Conservation (phyloP, 768 basidiomycete genomes). For the Xanthoconium stramineum region DNA sequence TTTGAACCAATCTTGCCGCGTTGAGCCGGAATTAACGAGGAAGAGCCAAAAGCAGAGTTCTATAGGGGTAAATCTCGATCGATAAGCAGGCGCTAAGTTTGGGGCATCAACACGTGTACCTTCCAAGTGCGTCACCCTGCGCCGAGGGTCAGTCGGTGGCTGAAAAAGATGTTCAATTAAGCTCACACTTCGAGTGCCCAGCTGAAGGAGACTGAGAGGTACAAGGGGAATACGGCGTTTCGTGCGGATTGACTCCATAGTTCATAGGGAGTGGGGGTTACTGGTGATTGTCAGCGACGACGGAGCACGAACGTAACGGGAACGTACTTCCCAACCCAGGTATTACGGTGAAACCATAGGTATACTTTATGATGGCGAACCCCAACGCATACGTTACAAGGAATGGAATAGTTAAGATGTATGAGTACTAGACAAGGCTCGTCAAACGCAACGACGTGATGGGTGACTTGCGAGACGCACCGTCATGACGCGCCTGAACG, state of each 20-base stretch:
- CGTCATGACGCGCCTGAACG: slow-evolving; percentile 85
- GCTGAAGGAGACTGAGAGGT: slow-evolving; percentile 56
- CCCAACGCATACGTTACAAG: slow-evolving; percentile 58
- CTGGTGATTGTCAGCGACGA: slow-evolving; percentile 32
- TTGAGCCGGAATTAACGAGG: slow-evolving; percentile 61
- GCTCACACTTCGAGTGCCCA: slow-evolving; percentile 79
- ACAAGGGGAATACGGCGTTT: slow-evolving; percentile 60
- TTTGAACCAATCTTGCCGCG: slow-evolving; percentile 73
- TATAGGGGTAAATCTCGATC: slow-evolving; percentile 24
- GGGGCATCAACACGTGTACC: slow-evolving; percentile 36
- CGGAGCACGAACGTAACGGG: too few species aligned
- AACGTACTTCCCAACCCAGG: slow-evolving; percentile 43
- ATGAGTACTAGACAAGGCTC: slow-evolving; percentile 57
- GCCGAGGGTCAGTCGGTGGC: background rate
- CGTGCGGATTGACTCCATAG: slow-evolving; percentile 49
- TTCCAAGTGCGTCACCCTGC: slow-evolving; percentile 77
- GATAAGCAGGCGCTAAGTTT: background rate
- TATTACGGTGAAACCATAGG: slow-evolving; percentile 53
- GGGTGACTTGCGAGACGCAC: slow-evolving; percentile 37
- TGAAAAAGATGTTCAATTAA: background rate
- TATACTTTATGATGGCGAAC: slow-evolving; percentile 70
- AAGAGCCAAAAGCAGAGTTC: slow-evolving; percentile 90
- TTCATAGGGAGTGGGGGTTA: slow-evolving; percentile 61
- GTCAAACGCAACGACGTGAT: background rate
- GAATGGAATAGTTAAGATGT: slow-evolving; percentile 60